Conservation (phyloP, 805 yeast species). For the Peterozyma xylosa region DNA sequence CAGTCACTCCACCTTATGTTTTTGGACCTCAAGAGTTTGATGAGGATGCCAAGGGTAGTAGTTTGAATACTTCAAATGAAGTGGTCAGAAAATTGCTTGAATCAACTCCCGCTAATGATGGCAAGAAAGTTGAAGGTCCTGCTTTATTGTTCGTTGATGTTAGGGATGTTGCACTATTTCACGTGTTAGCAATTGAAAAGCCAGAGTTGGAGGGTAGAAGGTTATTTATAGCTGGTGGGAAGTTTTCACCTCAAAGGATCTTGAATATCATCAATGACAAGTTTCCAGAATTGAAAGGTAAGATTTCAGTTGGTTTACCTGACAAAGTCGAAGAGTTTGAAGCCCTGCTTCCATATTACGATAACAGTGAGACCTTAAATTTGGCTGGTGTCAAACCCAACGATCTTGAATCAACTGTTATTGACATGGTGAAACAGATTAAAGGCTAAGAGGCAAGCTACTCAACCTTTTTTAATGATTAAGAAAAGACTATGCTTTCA, state of each 20-base stretch:
- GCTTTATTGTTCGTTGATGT: slow-evolving; percentile 36
- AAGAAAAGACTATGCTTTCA: too few relatives aligned
- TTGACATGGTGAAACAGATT: slow-evolving; percentile 8
- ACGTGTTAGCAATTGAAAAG: slow-evolving; percentile 25
- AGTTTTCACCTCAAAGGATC: slow-evolving; percentile 16
- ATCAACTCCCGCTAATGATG: slow-evolving; percentile 11
- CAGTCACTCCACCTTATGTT: slow-evolving; percentile 26
- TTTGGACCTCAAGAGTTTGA: slow-evolving; percentile 33
- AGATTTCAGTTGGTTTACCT: slow-evolving; percentile 29
- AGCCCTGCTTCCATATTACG: not conserved
- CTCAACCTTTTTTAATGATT: too few relatives aligned
- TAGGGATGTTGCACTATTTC: slow-evolving; percentile 56
- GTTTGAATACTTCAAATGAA: slow-evolving; percentile 25
- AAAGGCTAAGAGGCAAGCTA: too few relatives aligned
- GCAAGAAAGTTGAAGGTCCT: slow-evolving; percentile 12
- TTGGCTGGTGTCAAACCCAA: slow-evolving; percentile 5
- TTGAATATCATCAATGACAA: slow-evolving; percentile 24
- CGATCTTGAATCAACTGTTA: slow-evolving; percentile 6
- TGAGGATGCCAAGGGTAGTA: not conserved
- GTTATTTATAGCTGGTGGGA: not conserved
- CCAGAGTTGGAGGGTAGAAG: slow-evolving; percentile 6
- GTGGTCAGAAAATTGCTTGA: slow-evolving; percentile 16
- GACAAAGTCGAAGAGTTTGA: slow-evolving; percentile 14
- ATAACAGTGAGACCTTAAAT: slow-evolving; percentile 1
- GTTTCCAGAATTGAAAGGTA: slow-evolving; percentile 26